Evolutionary conservation across 164 flowering plant species (phyloP), one percentile per base, ranked within the genome.

Genomic region (Taxillus chinensis): DNA sequence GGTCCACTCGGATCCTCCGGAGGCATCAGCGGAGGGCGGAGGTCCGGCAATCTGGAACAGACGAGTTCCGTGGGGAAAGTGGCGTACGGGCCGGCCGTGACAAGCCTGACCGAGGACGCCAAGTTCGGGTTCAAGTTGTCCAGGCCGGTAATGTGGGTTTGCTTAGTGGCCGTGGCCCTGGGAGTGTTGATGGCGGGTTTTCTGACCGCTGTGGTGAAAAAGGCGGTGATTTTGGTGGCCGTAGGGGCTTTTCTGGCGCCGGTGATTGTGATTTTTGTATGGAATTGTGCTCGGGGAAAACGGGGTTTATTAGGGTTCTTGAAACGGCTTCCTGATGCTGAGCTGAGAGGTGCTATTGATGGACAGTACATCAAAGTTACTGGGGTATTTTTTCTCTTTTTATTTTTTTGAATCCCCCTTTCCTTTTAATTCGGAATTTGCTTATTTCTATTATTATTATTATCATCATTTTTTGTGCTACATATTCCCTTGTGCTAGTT

Each of bases 361-460:
- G 99, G 99, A 27, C 90, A 91, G 72, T 83, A 68, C 63, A 95
- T 91, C 55, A 95, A 95, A 75, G 89, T 95, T 63, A 87, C 99
- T 2, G 99, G 99, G 93, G 99, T 95, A 89, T 83, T 45, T 65
- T 63, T n/a, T 27, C 27, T 27, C 2, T 27, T 27, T 43, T 43
- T 5, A 1, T 43, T 43, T 43, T 9, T 5, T 43, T 43, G 46
- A 5, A 5, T 43, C 7, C 8, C 10, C 46, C 46, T 43, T 43
- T 1, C 2, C 10, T 43, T 43, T 43, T 9, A 9, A 43, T 43
- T 43, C 46, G 7, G 46, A 5, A 43, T 43, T 5, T 43, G 0
- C 8, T 43, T 43, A 0, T 5, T 43, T 43, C 1, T 43, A 43
- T 43, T 5, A 43, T 43, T 9, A 43, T 43, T 9, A 0, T 27